Conservation (phyloP, 768 basidiomycete genomes). For the Epithele typhae region DNA sequence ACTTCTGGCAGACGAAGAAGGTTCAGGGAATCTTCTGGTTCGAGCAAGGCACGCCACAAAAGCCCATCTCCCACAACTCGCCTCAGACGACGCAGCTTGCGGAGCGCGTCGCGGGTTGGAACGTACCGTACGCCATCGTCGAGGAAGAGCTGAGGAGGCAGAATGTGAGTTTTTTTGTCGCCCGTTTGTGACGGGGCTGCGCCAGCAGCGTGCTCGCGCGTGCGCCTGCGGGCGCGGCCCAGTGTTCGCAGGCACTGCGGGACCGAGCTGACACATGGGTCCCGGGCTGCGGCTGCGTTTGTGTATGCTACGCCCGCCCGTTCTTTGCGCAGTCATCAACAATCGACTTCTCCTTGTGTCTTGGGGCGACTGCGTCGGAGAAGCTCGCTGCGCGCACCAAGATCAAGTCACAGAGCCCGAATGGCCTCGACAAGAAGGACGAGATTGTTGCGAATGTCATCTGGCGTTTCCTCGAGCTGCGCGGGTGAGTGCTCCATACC, state of each 20-base stretch:
- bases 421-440: conserved; percentile 91
- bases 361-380: conserved; percentile 85
- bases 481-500: conserved; percentile 62
- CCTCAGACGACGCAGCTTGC: conserved; percentile 80
- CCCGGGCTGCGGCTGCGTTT: conserved; percentile 4
- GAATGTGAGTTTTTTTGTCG: conserved; percentile 61
- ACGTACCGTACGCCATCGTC: conserved; percentile 76
- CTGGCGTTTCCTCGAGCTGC: conserved; percentile 94
- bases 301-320: too few species aligned
- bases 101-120: conserved; percentile 87
- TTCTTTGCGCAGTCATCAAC: conserved; percentile 84
- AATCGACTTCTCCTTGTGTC: conserved; percentile 91
- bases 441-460: conserved; percentile 98
- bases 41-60: conserved; percentile 46
- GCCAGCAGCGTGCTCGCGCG: too few species aligned
- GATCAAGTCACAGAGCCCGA: conserved; percentile 43
- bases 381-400: conserved; percentile 80
- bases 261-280: conserved; percentile 12
- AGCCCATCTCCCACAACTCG: conserved; percentile 64
- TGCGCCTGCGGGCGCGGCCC: not conserved
- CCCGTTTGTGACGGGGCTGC: too few species aligned
- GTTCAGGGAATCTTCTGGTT: conserved; percentile 78
- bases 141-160: conserved; percentile 95
- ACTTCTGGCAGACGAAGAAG: conserved; percentile 75
- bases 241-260: not conserved